Percentiles rank a stretch among this genome's conserved stretches.
Conservation (phyloP, 2,329 filamentous ascomycete species). For the Chaetomium sp. region DNA sequence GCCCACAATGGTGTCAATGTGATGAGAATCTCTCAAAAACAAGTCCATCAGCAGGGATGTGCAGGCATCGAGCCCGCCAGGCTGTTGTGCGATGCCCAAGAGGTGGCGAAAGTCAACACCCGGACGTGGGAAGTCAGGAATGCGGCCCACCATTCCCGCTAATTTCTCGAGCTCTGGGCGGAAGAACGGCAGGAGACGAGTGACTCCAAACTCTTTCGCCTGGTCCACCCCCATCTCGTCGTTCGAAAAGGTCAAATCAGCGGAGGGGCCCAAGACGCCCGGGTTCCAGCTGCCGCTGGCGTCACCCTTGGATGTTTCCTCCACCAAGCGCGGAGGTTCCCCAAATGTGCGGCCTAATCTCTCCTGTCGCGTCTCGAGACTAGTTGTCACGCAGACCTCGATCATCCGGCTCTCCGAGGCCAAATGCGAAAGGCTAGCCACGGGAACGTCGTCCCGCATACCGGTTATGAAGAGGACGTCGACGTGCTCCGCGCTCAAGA, state of each 20-base stretch:
- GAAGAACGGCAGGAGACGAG: conserved; percentile 39
- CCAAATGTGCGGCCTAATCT: conserved; percentile 28
- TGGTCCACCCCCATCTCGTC: conserved; percentile 35
- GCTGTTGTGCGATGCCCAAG: conserved; percentile 47
- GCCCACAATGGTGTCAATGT: conserved; percentile 39
- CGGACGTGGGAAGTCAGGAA: conserved; percentile 44
- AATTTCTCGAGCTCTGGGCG: conserved; percentile 41
- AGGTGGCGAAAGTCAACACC: conserved; percentile 53
- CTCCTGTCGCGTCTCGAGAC: conserved; percentile 29
- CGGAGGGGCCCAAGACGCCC: conserved; percentile 28
- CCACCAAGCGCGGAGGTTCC: conserved; percentile 7
- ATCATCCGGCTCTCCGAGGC: conserved; percentile 46
- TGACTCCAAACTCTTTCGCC: conserved; percentile 12
- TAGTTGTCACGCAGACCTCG: conserved; percentile 45
- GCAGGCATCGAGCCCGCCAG: conserved; percentile 45
- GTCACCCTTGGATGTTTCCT: background rate
- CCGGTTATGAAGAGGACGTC: conserved; percentile 57
- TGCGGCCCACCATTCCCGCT: conserved; percentile 40
- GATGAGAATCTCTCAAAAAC: conserved; percentile 41
- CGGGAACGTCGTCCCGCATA: conserved; percentile 54
- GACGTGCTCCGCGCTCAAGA: conserved; percentile 34
- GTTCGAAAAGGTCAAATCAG: conserved; percentile 48
- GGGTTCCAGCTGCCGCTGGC: conserved; percentile 14
- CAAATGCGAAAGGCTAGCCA: conserved; percentile 47
- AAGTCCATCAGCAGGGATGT: conserved; percentile 41